Percentiles rank a stretch among this genome's conserved stretches.
These are phyloP conservation scores for Globisporangium uncinulatum DNA, from an alignment of 352 stramenopile species.

Conservation along the genomic window DNA sequence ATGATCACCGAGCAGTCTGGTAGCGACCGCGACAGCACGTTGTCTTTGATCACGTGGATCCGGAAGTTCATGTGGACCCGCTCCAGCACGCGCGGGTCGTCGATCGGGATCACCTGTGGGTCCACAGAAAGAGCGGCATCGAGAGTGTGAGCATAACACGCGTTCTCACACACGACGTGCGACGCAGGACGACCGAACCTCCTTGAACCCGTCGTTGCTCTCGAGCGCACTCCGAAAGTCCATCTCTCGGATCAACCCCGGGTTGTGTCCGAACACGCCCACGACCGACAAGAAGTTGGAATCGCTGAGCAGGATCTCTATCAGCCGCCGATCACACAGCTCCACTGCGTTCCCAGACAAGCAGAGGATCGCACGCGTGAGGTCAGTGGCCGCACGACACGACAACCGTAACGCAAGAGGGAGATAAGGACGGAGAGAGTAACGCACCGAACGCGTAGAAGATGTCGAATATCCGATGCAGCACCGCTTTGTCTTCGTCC, in stretches of 20 bases:
- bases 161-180: too few species aligned
- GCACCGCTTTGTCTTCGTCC: constrained; percentile 45
- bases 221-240: constrained; percentile 68
- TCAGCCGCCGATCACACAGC: constrained; percentile 57
- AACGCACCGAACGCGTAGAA: constrained; percentile 61
- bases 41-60: constrained; percentile 87
- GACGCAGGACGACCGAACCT: too few species aligned
- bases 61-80: constrained; percentile 83
- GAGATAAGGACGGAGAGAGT: not conserved
- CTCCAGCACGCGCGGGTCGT: constrained; percentile 47
- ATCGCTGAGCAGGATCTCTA: constrained; percentile 70
- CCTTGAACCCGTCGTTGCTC: constrained; percentile 52
- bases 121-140: not conserved
- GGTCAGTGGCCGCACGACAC: not conserved
- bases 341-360: constrained; percentile 37
- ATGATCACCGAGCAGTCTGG: constrained; percentile 71
- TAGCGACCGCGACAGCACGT: constrained; percentile 70
- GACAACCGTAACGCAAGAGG: not conserved
- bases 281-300: constrained; percentile 79
- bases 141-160: not conserved
- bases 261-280: constrained; percentile 78
- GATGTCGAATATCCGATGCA: constrained; percentile 71
- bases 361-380: not conserved
- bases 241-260: constrained; percentile 63
- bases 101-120: constrained; percentile 65